Percentiles rank a stretch among this genome's conserved stretches.
phyloP scores from a whole-genome alignment of 2,329 filamentous ascomycete genomes.

The Trichoderma lentiforme region DNA sequence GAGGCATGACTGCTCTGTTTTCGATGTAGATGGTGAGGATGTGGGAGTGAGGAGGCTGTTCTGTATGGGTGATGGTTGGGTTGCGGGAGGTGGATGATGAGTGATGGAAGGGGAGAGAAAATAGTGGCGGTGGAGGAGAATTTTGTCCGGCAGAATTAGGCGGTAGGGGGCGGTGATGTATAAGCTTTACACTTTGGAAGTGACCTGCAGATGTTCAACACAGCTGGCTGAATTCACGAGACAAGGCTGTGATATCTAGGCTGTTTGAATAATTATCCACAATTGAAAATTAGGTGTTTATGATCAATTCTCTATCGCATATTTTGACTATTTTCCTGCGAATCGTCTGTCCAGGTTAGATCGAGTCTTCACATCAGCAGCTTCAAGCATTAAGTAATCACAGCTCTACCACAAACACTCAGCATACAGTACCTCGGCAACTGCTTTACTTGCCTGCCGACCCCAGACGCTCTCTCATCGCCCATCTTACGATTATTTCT shows the following conservation, averaged over 20 bases:
- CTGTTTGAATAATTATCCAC: not conserved
- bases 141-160: conserved; percentile 25
- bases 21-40: not conserved
- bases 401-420: not conserved
- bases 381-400: not conserved
- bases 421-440: not conserved
- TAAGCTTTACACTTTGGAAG: not conserved
- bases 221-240: not conserved
- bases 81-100: not conserved
- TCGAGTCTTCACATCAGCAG: not conserved
- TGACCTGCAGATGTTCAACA: not conserved
- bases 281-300: not conserved
- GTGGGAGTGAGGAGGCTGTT: too few species aligned
- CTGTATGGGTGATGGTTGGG: too few species aligned
- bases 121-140: conserved; percentile 22
- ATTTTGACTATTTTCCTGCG: not conserved
- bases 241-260: not conserved
- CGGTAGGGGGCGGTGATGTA: conserved; percentile 18
- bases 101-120: conserved; percentile 18
- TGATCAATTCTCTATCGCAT: not conserved
- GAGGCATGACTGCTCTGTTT: conserved; percentile 49
- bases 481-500: not conserved
- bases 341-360: not conserved
- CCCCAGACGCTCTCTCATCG: not conserved
- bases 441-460: not conserved